Base-by-base conservation (phyloP, 148 eudicot genomes). In the Silene conica region DNA sequence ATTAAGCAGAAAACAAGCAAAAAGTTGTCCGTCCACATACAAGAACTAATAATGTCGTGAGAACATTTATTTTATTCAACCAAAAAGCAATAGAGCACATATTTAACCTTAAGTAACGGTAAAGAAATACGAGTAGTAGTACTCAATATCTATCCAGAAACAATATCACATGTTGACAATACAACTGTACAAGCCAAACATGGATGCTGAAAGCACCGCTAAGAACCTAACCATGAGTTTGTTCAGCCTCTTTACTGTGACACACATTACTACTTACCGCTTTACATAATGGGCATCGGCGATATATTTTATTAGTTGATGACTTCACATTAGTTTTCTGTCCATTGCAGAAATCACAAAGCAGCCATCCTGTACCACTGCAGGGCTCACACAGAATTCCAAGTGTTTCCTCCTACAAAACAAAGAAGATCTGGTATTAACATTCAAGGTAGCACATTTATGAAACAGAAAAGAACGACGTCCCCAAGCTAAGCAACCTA, bases 281-380 rank as follows among this genome's bases (percentile, higher is more conserved):
- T 86, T 83, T 88, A 77, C 98, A 94, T 55, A 96, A 74, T 46
- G 98, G 98, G 77, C 97, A 94, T 10, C 98, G 86, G 13, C 97
- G 97, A 26, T 91, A 91, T 43, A 94, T 84, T 57, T 85, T 79
- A 67, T 87, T 94, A 67, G 83, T 94, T 73, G 76, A 84, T 64
- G 90, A 81, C 85, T 81, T 91, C 16, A 91, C 97, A 80, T 91
- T 91, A 10, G 85, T 88, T 79, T 91, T 94, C 78, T 91, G 84
- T 26, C 97, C 98, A 71, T 88, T 78, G 77, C 98, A 91, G 73
- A 89, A 91, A 83, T 91, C 97, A 85, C 98, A 94, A 73, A 86
- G 72, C 74, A 94, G 73, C 98, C 98, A 94, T 73, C 98, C 97
- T 68, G 67, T 80, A 21, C 91, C 97, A 57, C 64, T 77, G 82